Conservation (phyloP, 306 rosid genomes). For the Prinsepia uniflora region DNA sequence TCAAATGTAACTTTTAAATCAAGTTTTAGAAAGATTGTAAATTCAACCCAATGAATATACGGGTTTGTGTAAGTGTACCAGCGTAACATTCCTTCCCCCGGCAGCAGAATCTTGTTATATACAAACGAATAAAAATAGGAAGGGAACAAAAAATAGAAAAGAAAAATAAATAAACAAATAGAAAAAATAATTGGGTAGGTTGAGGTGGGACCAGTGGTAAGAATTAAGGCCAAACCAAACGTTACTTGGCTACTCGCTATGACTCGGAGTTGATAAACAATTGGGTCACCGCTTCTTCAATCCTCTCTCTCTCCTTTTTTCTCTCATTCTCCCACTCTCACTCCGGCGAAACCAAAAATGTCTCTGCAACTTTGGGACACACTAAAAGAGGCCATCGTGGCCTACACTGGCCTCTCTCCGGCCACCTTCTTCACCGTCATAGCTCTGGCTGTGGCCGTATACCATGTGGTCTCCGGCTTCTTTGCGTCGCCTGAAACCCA, state of each 20-base stretch:
- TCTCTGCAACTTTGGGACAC: slow-evolving; percentile 82
- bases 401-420: slow-evolving; percentile 86
- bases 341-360: slow-evolving; percentile 34
- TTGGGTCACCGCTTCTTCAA: background rate
- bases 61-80: no score
- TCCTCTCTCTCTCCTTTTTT: slow-evolving; percentile 1
- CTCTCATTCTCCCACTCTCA: background rate
- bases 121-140: background rate
- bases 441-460: slow-evolving; percentile 52
- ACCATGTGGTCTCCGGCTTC: slow-evolving; percentile 56
- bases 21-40: no score
- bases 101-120: no score
- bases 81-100: no score
- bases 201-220: background rate
- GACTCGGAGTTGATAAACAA: background rate
- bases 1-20: no score
- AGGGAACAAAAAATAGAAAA: background rate
- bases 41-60: no score
- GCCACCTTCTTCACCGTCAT: slow-evolving; percentile 72
- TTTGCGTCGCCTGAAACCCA: slow-evolving; percentile 43
- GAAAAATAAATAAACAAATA: background rate
- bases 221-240: background rate
- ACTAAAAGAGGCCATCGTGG: slow-evolving; percentile 65
- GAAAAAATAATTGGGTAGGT: background rate
- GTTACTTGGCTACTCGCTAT: background rate